Evolutionary conservation across 371 early-diverging fungal genomes (phyloP).

Genomic region (Zancudomyces culisetae): DNA sequence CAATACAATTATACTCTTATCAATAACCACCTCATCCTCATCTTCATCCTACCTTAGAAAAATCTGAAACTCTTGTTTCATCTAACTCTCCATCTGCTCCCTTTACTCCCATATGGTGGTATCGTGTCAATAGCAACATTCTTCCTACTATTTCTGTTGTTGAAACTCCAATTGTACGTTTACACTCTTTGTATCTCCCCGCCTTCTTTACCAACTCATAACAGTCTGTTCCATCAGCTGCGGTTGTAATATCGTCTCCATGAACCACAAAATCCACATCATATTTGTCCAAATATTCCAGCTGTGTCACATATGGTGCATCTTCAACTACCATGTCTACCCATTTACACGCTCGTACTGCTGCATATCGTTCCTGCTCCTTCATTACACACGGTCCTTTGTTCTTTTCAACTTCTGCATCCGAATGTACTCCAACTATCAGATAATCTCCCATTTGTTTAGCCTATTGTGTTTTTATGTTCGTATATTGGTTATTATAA

Average conservation of each 20-base stretch:
- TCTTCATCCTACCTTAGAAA: constrained; percentile 16
- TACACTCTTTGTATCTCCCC: constrained; percentile 82
- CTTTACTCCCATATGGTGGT: constrained; percentile 52
- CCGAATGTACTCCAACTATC: constrained; percentile 93
- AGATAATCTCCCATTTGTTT: constrained; percentile 78
- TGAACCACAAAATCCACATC: constrained; percentile 85
- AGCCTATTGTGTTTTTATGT: too few species aligned
- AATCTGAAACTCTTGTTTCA: constrained; percentile 37
- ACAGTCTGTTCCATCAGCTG: constrained; percentile 88
- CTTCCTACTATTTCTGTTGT: constrained; percentile 92
- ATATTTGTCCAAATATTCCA: constrained; percentile 64
- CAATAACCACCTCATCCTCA: too few species aligned
- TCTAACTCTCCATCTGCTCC: constrained; percentile 29
- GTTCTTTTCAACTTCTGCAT: constrained; percentile 70
- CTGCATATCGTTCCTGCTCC: constrained; percentile 87
- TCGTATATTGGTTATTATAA: too few species aligned
- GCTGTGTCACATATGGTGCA: constrained; percentile 81
- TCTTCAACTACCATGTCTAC: constrained; percentile 80
- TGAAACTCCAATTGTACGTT: constrained; percentile 80
- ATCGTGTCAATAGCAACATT: constrained; percentile 80
- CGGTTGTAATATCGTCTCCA: constrained; percentile 88
- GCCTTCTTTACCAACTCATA: constrained; percentile 87
- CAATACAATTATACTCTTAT: too few species aligned
- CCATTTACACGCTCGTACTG: constrained; percentile 92
- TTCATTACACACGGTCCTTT: constrained; percentile 93